Evolutionary conservation across 2,329 filamentous ascomycete genomes (phyloP).

Genomic region (Biscogniauxia sp.): DNA sequence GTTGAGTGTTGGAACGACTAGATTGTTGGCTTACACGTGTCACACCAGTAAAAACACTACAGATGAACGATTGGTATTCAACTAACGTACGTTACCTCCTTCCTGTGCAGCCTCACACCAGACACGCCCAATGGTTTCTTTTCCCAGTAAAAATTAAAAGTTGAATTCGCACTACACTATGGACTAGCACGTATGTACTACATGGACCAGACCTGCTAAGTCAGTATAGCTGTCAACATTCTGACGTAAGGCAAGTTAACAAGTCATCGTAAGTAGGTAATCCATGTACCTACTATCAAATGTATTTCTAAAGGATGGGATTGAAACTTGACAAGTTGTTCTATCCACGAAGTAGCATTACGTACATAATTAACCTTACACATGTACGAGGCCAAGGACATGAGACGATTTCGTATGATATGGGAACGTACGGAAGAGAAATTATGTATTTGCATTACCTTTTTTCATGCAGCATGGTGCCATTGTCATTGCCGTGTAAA

Average conservation of each 20-base stretch:
- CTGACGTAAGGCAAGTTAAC: neutral
- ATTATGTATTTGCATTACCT: no score
- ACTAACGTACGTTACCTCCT: neutral
- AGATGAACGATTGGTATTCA: neutral
- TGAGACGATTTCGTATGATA: no score
- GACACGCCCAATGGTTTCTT: neutral
- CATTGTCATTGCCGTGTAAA: no score
- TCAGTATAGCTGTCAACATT: neutral
- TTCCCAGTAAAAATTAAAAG: neutral
- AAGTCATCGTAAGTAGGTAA: neutral
- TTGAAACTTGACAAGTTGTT: neutral
- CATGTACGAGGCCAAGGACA: no score
- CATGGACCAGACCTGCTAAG: no score
- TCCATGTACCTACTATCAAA: no score
- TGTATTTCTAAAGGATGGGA: neutral
- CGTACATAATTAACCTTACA: no score
- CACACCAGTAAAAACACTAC: neutral
- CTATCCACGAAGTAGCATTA: no score
- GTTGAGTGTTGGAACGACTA: neutral
- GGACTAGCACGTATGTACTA: no score
- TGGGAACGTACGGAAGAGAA: no score
- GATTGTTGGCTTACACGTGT: neutral
- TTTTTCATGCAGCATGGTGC: no score
- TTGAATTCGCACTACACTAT: neutral
- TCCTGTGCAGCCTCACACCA: neutral